A percentile compares a stretch with the other conserved stretches of the same genome.
phyloP scores from a whole-genome alignment of 148 eudicot genomes.

The Euryodendron excelsum region DNA sequence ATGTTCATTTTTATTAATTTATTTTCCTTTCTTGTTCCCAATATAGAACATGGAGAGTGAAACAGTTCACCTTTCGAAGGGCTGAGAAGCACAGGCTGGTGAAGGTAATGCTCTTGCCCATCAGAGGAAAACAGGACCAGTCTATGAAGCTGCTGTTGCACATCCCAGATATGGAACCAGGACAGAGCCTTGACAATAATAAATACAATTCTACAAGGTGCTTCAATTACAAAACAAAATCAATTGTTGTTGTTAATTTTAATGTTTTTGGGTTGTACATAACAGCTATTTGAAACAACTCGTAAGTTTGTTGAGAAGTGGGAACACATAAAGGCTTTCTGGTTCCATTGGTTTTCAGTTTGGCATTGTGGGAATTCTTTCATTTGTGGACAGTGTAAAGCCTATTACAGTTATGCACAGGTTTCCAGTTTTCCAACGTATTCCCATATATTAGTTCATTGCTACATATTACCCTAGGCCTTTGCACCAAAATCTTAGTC shows the following conservation, averaged over 20 bases:
- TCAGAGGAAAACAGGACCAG: not conserved
- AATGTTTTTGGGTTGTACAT: constrained; percentile 15
- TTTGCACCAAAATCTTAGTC: no score
- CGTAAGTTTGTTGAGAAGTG: constrained; percentile 2
- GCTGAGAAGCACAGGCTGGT: not conserved
- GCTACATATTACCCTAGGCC: no score
- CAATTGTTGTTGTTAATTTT: not conserved
- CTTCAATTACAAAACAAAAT: not conserved
- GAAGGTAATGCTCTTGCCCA: not conserved
- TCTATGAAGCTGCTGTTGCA: not conserved
- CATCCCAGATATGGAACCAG: not conserved
- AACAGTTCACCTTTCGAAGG: not conserved
- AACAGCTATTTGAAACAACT: constrained; percentile 17
- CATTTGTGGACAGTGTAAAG: no score
- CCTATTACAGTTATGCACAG: no score
- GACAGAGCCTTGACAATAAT: not conserved
- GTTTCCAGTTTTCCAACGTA: no score
- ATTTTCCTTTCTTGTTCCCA: no score
- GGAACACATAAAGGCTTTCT: not conserved
- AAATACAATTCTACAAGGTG: not conserved
- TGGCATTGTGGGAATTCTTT: no score
- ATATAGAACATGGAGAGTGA: constrained; percentile 1
- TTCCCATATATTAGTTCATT: no score
- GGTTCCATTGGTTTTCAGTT: not conserved
- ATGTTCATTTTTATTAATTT: constrained; percentile 14